phyloP scores from a whole-genome alignment of 192 early-diverging fungal genomes.

The Chytriomyces sp. region DNA sequence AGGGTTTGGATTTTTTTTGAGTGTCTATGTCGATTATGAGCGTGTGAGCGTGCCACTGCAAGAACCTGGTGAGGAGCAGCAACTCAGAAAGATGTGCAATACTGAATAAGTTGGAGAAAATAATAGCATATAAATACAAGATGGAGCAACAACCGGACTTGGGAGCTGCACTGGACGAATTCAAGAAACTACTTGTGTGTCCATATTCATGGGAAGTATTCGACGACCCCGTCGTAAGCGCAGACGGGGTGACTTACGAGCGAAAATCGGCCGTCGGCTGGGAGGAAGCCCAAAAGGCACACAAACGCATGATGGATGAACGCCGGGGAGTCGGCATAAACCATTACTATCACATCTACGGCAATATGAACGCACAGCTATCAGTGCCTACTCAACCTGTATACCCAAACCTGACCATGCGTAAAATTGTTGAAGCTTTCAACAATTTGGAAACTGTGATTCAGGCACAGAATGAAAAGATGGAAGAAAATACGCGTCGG shows the following conservation, averaged over 20 bases:
- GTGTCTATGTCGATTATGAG: too few relatives aligned
- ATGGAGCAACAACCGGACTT: neutral
- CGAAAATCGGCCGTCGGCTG: neutral
- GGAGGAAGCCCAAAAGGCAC: neutral
- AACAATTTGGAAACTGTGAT: neutral
- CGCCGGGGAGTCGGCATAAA: neutral
- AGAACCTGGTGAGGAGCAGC: too few relatives aligned
- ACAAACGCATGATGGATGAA: neutral
- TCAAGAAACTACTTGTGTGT: neutral
- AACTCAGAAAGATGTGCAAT: too few relatives aligned
- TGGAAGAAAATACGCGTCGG: neutral
- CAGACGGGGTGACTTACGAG: constrained; percentile 7
- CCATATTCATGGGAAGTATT: neutral
- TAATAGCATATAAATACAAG: too few relatives aligned
- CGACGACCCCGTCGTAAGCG: neutral
- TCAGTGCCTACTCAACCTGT: neutral
- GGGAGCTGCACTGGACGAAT: neutral
- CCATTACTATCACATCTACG: neutral
- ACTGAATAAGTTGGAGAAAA: too few relatives aligned
- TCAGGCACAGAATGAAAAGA: neutral
- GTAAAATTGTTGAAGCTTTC: neutral
- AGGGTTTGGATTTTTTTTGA: too few relatives aligned
- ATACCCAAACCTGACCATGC: neutral
- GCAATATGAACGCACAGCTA: neutral
- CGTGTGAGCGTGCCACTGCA: too few relatives aligned